Evolutionary conservation across 2,329 filamentous ascomycete species (phyloP).

Genomic region (Sclerotinia minor): DNA sequence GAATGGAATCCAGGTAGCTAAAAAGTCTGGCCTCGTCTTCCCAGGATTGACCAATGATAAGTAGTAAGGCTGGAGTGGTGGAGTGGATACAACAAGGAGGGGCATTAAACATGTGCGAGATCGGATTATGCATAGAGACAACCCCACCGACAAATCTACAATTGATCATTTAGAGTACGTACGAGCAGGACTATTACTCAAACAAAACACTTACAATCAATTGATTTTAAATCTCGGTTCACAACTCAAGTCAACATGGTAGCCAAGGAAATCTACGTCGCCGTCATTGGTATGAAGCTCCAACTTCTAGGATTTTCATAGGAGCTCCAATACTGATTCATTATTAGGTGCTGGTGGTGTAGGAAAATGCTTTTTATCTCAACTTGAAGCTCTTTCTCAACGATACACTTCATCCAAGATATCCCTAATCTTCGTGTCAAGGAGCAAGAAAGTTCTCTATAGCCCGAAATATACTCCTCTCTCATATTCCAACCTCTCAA

Average conservation of each 20-base stretch:
- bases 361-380: conserved; percentile 84
- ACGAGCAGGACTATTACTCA: background rate
- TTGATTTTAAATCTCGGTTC: background rate
- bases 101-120: conserved; percentile 22
- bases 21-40: background rate
- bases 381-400: conserved; percentile 68
- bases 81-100: background rate
- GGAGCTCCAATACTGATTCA: conserved; percentile 23
- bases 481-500: conserved; percentile 58
- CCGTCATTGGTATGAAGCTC: conserved; percentile 46
- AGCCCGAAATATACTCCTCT: conserved; percentile 70
- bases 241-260: conserved; percentile 31
- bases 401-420: conserved; percentile 66
- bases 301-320: conserved; percentile 30
- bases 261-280: conserved; percentile 46
- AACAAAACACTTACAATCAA: background rate
- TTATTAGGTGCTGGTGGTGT: conserved; percentile 81
- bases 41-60: background rate
- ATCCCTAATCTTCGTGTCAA: conserved; percentile 79
- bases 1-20: background rate
- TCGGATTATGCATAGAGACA: conserved; percentile 22
- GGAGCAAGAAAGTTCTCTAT: conserved; percentile 80
- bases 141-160: conserved; percentile 9
- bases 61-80: background rate
- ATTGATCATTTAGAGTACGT: background rate